Evolutionary conservation across 768 basidiomycete genomes (phyloP), one percentile per base, ranked within the genome.

Genomic region (Tremella mesenterica): DNA sequence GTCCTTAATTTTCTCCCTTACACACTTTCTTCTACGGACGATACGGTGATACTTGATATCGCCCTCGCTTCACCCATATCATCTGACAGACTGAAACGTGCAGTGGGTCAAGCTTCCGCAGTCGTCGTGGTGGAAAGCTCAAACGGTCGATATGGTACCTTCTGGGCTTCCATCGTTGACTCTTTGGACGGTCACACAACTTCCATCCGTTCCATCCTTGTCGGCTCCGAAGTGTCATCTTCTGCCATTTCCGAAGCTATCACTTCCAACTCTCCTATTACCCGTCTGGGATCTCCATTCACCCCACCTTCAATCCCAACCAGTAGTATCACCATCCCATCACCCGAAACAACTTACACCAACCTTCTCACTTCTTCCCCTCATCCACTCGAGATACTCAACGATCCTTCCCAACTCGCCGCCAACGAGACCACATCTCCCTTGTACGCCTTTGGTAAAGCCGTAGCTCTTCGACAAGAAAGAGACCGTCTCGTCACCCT

Each of bases 391-490:
- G 84, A 91, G 57, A 79, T 99, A 54, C 78, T 84, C 64, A 97
- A 99, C 74, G 83, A 85, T 2, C 91, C 89, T 0, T 76, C 80
- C 38, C 78, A 85, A 16, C 82, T 89, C 47, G 68, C 80, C 9
- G 73, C 82, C 13, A 59, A 61, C 60, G 90, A 89, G 10, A 88
- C 89, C 16, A 93, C 91, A 9, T 85, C 80, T n/a, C 95, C 93
- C 1, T 89, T 96, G 70, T 96, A 85, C 67, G 93, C 95, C 0
- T 80, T 97, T 30, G 93, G 95, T 12, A 85, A 90, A 41, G 83
- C 91, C 44, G 83, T 88, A 33, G 88, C 86, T 2, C 82, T 89
- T 61, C 69, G 88, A 44, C 85, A 87, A 54, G 79, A 83, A 57
- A 81, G 90, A n/a, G 76, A 77, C 25, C 79, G 82, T 56, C 81